Base-by-base conservation (phyloP, 2,329 filamentous ascomycete genomes). In the Claviceps spartinae region DNA sequence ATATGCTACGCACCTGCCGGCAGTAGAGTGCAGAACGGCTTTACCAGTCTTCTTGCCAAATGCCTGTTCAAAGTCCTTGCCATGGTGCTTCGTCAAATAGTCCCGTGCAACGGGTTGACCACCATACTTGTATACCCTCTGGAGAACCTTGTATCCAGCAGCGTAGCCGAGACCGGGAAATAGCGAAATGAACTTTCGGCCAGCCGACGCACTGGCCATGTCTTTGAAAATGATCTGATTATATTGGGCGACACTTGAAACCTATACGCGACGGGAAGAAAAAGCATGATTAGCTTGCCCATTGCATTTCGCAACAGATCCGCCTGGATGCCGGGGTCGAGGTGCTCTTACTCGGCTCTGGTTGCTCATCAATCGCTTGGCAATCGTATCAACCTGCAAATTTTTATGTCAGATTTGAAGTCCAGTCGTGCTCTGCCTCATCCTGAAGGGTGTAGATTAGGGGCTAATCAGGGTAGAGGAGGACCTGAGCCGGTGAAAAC, bases 331-430 rank as follows among this genome's bases (percentile, higher is more conserved):
- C 1, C 24, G 26, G 22, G 11, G 26, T 14, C 5, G 26, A 20
- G 47, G 37, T 36, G 20, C 72, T 76, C 87, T 65, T 67, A 70
- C 68, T 58, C 65, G 65, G 56, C 81, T 82, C 69, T 95, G 85
- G 72, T 98, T 96, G 81, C 89, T 96, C 93, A 98, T 98, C 71
- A 98, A 81, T 61, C 93, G 88, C 78, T 98, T 98, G 57, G 93
- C 91, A 63, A 94, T 96, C 49, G 93, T 98, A 72, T 98, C 93
- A 68, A 98, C 88, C 86, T 91, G 56, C 13, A 45, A 43, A 56
- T 43, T 13, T 7, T 1, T 24, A 26, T 5, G 49, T 50, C 34
- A 50, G 49, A 37, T 24, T 46, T 22, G 30, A 14, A 30, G 38
- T 50, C 16, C 5, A 16, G 18, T 24, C 20, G 6, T 18, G 30